Percentiles rank a stretch among this genome's conserved stretches.
Conservation (phyloP, 1,284 basidiomycete species). For the Rhodofomes roseus region DNA sequence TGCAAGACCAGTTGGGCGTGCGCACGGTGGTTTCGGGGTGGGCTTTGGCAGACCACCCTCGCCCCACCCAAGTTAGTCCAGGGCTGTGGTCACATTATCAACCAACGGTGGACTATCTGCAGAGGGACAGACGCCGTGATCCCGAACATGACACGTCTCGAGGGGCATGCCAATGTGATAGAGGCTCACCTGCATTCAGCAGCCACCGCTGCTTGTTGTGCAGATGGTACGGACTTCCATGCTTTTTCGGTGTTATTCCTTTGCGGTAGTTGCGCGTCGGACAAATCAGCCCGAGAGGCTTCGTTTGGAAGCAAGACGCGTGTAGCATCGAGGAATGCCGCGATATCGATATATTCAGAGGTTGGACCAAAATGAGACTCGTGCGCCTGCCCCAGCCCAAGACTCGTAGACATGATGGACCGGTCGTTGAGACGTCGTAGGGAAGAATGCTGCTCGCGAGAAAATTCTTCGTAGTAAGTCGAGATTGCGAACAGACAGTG, state of each 20-base stretch:
- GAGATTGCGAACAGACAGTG: too few species aligned
- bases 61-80: not conserved
- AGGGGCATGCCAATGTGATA: not conserved
- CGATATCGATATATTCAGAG: slow-evolving; percentile 26
- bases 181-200: slow-evolving; percentile 29
- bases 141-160: not conserved
- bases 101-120: not conserved
- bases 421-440: not conserved
- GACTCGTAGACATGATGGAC: slow-evolving; percentile 11
- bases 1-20: not conserved
- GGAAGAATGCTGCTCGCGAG: too few species aligned
- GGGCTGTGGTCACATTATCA: not conserved
- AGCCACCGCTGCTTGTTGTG: slow-evolving; percentile 17
- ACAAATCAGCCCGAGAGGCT: not conserved
- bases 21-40: not conserved
- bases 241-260: slow-evolving; percentile 7
- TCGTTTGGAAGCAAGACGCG: slow-evolving; percentile 12
- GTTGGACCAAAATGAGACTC: slow-evolving; percentile 32
- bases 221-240: slow-evolving; percentile 15
- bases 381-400: slow-evolving; percentile 25
- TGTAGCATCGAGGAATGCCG: slow-evolving; percentile 23
- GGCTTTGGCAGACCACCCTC: not conserved
- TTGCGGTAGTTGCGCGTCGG: not conserved
- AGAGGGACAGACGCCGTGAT: not conserved
- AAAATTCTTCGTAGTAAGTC: too few species aligned